Evolutionary conservation across 257 asterid species (phyloP), one percentile per base, ranked within the genome.

Genomic region (Solanum virginianum): DNA sequence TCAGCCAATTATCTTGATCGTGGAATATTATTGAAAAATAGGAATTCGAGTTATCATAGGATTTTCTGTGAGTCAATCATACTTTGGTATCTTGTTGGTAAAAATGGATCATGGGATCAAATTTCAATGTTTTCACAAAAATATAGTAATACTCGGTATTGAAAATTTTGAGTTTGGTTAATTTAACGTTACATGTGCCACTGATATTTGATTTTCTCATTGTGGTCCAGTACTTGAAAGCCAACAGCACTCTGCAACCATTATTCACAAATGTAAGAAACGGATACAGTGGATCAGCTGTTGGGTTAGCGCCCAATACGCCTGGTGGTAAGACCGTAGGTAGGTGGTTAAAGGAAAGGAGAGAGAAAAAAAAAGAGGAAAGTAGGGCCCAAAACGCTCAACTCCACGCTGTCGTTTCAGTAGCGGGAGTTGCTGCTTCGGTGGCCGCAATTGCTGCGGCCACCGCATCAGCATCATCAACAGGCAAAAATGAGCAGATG

Each of bases 251-350:
- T 12, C 91, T 97, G 20, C 99, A 94, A 85, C 99, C 99, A 32
- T 82, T 97, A 29, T 97, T 97, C 89, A 93, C 96, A 49, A 94
- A 92, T 63, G 88, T 91, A 24, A 91, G 94, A 32, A 92, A 88
- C 65, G 95, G 91, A 57, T 92, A 87, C 84, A 88, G 20, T 43
- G 82, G 82, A 88, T 70, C 80, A 39, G 77, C 4, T 88, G 86
- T 8, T 90, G 86, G 9, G 92, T 91, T 54, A 94, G 97, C 82
- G 0, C 92, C 91, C 0, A 90, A 29, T 90, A 97, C 99, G 24
- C 98, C 99, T 18, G 94, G 96, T 0, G 98, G 97, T 26, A 95
- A 92, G 92, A 95, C 98, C 9, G 99, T 97, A 12, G 98, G 98
- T 53, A 90, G 97, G 87, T 97, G 99, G 99, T 72, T 97, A 59